These are phyloP conservation scores for Avena eriantha DNA, from an alignment of 176 grass and related monocot species.

Conservation along the genomic window DNA sequence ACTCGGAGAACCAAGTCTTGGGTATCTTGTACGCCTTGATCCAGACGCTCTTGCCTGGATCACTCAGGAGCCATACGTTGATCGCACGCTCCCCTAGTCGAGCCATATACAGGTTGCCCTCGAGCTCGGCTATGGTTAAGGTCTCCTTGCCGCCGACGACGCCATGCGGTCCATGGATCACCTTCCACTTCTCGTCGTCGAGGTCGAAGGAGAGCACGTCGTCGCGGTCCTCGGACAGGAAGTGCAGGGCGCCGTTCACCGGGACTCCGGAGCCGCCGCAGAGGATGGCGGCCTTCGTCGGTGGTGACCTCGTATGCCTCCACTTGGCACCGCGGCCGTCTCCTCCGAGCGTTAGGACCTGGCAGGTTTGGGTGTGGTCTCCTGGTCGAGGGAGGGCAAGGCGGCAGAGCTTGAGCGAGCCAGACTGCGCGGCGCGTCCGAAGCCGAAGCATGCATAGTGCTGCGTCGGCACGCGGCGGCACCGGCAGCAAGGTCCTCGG, in stretches of 20 bases:
- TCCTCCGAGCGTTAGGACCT: neutral
- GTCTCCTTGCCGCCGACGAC: neutral
- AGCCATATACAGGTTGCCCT: neutral
- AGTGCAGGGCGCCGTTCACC: neutral
- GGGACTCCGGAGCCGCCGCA: neutral
- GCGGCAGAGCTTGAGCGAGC: neutral
- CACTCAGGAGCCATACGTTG: neutral
- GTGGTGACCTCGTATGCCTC: neutral
- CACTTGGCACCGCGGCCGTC: neutral
- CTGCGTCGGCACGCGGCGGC: neutral
- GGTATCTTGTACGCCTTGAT: neutral
- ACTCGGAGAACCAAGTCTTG: neutral
- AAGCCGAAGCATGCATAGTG: neutral
- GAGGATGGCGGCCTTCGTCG: neutral
- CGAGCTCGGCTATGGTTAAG: neutral
- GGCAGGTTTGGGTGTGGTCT: neutral
- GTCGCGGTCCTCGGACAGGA: neutral
- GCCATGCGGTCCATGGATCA: neutral
- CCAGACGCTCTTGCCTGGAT: neutral
- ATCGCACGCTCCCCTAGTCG: too few species aligned
- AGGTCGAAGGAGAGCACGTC: neutral
- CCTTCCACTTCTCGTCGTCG: neutral
- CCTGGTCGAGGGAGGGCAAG: neutral
- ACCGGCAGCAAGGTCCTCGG: neutral
- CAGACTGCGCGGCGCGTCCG: neutral